A percentile compares a stretch with the other conserved stretches of the same genome.
These are phyloP conservation scores for Saccharomycopsis microspora DNA, from an alignment of 805 yeast species.

Conservation along the genomic window DNA sequence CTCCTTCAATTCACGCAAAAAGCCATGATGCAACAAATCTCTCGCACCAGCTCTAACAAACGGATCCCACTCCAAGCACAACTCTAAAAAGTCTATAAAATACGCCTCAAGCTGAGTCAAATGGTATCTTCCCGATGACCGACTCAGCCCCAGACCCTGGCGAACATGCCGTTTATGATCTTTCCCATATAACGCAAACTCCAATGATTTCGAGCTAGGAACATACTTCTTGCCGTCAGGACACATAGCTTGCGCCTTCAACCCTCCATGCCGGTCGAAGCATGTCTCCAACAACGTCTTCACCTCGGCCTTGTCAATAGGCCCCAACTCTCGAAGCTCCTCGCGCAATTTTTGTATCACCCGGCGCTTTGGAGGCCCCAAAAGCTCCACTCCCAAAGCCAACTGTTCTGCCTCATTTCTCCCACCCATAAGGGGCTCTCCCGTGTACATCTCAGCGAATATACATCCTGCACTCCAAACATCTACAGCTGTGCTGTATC, in stretches of 20 bases:
- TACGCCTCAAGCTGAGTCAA: too few relatives aligned
- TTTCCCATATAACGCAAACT: too few relatives aligned
- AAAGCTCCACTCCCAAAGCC: conserved; percentile 56
- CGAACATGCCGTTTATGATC: too few relatives aligned
- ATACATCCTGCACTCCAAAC: conserved; percentile 90
- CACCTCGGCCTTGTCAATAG: conserved; percentile 20
- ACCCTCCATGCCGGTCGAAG: conserved; percentile 9
- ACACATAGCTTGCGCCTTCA: conserved; percentile 5
- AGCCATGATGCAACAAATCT: conserved; percentile 1
- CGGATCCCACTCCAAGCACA: conserved; percentile 20
- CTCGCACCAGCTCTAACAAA: conserved; percentile 21
- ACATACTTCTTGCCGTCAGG: not conserved
- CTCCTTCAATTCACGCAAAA: conserved; percentile 1
- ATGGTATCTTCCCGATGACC: too few relatives aligned
- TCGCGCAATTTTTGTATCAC: conserved; percentile 30
- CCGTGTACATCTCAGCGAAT: conserved; percentile 80
- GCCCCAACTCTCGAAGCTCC: conserved; percentile 26
- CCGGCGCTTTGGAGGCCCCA: conserved; percentile 66
- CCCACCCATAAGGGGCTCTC: conserved; percentile 79
- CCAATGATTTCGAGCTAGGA: not conserved
- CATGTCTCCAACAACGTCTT: conserved; percentile 11
- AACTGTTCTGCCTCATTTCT: conserved; percentile 73
- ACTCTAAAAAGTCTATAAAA: not conserved
- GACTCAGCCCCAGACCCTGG: too few relatives aligned
- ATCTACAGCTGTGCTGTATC: conserved; percentile 72